A percentile compares a stretch with the other conserved stretches of the same genome.
Evolutionary conservation across 164 flowering plant genomes (phyloP).

Genomic region (Stephania yunnanensis): DNA sequence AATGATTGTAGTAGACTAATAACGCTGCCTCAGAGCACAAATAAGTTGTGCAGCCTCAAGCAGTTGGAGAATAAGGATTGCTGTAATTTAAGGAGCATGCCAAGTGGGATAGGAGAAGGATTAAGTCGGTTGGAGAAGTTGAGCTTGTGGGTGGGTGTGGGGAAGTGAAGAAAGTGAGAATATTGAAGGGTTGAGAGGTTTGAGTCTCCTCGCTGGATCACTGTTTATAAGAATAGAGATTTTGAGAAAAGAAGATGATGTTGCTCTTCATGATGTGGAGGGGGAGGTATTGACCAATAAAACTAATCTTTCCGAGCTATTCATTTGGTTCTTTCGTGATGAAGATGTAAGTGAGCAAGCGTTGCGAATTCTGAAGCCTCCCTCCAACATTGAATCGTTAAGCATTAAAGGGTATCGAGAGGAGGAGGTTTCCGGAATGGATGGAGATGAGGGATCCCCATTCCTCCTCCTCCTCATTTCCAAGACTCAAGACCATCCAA

Average conservation of each 20-base stretch:
- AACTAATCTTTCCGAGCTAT: not conserved
- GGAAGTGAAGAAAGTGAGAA: no score
- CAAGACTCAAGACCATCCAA: no score
- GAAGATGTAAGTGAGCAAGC: not conserved
- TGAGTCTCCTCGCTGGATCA: no score
- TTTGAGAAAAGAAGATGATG: not conserved
- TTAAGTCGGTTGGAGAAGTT: no score
- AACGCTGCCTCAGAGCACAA: not conserved
- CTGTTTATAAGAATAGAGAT: no score
- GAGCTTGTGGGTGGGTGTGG: no score
- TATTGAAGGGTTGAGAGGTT: no score
- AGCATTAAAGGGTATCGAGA: not conserved
- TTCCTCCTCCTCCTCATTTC: no score
- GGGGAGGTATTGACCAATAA: not conserved
- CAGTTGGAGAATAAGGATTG: constrained; percentile 1
- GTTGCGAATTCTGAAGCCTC: not conserved
- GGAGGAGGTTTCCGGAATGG: not conserved
- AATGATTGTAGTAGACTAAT: not conserved
- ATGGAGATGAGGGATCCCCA: no score
- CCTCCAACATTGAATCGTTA: not conserved
- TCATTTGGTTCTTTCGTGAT: no score
- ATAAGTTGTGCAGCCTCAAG: not conserved
- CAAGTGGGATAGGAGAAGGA: not conserved
- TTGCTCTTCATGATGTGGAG: not conserved
- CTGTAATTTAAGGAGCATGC: not conserved